A percentile compares a stretch with the other conserved stretches of the same genome.
phyloP scores from a whole-genome alignment of 305 asterid species.

The Fraxinus dipetala region DNA sequence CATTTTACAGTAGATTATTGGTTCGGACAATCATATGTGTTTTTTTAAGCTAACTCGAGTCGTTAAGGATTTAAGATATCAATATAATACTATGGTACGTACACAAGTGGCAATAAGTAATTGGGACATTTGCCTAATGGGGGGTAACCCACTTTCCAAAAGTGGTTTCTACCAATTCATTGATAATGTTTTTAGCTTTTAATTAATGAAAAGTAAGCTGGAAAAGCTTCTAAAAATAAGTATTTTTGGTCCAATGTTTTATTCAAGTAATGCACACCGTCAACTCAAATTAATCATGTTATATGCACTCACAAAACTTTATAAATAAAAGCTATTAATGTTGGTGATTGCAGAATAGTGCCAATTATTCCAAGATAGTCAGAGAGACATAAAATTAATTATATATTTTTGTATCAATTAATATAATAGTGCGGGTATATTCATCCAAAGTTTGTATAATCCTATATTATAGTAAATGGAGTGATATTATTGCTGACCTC shows the following conservation, averaged over 20 bases:
- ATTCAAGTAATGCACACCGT: background rate
- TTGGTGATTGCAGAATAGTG: background rate
- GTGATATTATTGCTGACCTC: background rate
- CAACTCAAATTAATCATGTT: background rate
- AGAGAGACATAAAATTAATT: background rate
- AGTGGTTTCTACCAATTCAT: slow-evolving; percentile 3
- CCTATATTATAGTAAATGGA: background rate
- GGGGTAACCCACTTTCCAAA: slow-evolving; percentile 1
- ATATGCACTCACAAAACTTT: background rate
- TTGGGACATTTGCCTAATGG: slow-evolving; percentile 1
- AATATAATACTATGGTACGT: background rate
- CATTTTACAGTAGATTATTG: background rate
- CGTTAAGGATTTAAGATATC: background rate
- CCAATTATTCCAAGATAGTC: background rate
- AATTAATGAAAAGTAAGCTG: slow-evolving; percentile 2
- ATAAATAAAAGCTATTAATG: background rate
- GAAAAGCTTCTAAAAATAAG: background rate
- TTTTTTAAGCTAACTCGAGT: background rate
- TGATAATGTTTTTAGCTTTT: background rate
- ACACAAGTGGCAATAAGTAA: background rate
- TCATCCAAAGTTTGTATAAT: background rate
- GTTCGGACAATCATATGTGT: background rate
- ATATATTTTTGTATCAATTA: background rate
- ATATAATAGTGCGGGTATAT: background rate
- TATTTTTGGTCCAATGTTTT: background rate